phyloP scores from a whole-genome alignment of 2,329 filamentous ascomycete species.

The Penicillium psychrosexuale region DNA sequence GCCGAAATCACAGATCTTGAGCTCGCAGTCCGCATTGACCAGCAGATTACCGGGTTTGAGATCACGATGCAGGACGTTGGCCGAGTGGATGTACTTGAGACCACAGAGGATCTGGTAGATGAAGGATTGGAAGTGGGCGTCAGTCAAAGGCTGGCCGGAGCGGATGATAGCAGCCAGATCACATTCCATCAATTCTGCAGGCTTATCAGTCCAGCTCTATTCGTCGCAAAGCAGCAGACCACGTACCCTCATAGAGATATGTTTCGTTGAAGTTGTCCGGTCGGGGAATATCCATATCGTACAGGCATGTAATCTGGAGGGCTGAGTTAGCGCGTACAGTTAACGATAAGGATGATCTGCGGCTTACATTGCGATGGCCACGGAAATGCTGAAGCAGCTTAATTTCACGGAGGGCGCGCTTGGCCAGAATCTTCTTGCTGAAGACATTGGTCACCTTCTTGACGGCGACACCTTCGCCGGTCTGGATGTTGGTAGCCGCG shows the following conservation, averaged over 20 bases:
- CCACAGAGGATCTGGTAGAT: slow-evolving; percentile 99
- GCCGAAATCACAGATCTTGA: slow-evolving; percentile 99
- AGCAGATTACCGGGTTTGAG: slow-evolving; percentile 95
- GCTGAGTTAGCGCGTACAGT: slow-evolving; percentile 37
- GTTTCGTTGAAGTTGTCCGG: slow-evolving; percentile 99
- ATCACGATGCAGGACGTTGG: slow-evolving; percentile 94
- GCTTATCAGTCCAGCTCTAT: slow-evolving; percentile 9
- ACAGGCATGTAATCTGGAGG: slow-evolving; percentile 88
- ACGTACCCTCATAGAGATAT: slow-evolving; percentile 92
- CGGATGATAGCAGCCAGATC: slow-evolving; percentile 97
- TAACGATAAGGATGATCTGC: slow-evolving; percentile 3
- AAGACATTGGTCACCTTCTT: slow-evolving; percentile 99
- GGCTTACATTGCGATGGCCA: slow-evolving; percentile 75
- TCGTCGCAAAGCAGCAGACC: not conserved
- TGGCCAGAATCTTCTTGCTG: slow-evolving; percentile 99
- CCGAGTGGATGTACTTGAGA: slow-evolving; percentile 98
- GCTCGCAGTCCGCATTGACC: slow-evolving; percentile 97
- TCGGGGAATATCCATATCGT: slow-evolving; percentile 98
- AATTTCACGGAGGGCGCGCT: slow-evolving; percentile 95
- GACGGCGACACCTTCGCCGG: slow-evolving; percentile 90
- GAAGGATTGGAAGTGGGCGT: slow-evolving; percentile 99
- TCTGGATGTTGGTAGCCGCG: slow-evolving; percentile 87
- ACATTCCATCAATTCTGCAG: slow-evolving; percentile 93
- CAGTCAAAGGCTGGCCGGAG: slow-evolving; percentile 92
- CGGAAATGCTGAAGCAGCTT: slow-evolving; percentile 98